A percentile compares a stretch with the other conserved stretches of the same genome.
Conservation (phyloP, 257 asterid genomes). For the Thymus quinquecostatus region DNA sequence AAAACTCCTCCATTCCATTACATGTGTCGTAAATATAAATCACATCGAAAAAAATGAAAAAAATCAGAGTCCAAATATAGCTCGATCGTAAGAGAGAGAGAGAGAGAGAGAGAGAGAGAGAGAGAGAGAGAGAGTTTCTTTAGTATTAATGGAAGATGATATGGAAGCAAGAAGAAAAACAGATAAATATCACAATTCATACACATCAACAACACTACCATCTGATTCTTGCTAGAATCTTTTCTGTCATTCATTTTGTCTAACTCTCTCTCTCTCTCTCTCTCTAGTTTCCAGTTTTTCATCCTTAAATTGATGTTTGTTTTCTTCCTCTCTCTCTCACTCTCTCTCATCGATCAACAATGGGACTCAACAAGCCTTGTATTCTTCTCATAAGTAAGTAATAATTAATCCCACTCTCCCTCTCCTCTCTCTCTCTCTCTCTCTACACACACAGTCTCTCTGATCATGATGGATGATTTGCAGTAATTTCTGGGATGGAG, state of each 20-base stretch:
- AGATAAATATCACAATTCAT: neutral
- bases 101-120: conserved; percentile 11
- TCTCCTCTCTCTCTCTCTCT: neutral
- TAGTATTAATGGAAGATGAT: conserved; percentile 1
- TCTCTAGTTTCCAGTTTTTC: neutral
- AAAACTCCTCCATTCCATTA: neutral
- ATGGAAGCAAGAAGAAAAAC: neutral
- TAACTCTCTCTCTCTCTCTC: neutral
- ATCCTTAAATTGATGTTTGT: neutral
- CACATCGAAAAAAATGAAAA: too few relatives aligned
- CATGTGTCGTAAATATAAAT: neutral
- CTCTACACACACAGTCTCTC: neutral
- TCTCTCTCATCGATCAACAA: conserved; percentile 15
- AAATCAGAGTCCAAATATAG: neutral
- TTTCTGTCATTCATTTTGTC: conserved; percentile 8
- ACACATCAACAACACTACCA: neutral
- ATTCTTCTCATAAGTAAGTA: conserved; percentile 74
- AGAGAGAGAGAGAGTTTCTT: conserved; percentile 20
- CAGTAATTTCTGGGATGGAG: conserved; percentile 88
- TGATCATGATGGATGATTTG: too few relatives aligned
- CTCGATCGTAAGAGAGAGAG: conserved; percentile 26
- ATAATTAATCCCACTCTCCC: too few relatives aligned
- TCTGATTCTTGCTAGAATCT: conserved; percentile 20
- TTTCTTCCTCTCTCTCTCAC: conserved; percentile 17
- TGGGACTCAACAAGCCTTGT: conserved; percentile 69